Base-by-base conservation (phyloP, 2,329 filamentous ascomycete genomes). In the Pseudogymnoascus pannorum region DNA sequence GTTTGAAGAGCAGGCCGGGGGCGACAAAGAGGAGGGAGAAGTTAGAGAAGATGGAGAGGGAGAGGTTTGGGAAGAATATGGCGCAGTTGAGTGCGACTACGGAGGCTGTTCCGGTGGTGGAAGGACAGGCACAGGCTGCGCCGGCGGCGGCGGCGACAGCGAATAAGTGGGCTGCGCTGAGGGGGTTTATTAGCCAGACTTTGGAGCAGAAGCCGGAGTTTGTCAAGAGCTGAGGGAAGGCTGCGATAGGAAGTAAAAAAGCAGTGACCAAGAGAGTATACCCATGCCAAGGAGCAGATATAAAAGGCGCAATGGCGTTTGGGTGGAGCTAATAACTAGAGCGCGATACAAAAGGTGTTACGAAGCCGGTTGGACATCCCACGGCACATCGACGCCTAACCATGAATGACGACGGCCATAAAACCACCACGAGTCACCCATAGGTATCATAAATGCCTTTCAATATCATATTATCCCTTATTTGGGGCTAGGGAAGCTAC, bases 131-230 rank as follows among this genome's bases (percentile, higher is more conserved):
- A 2, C 63, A 61, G 62, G 9, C 48, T 38, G 31, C 11, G 5
- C 24, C 35, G 16, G 29, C 54, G 61, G 20, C 54, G 61, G 20
- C 54, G 24, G 64, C 75, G 9, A 84, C 81, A 14, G 76, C 82
- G 8, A 84, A 80, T 68, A 79, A 89, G 61, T 97, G 91, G 88
- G 88, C 88, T 29, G 91, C 91, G 14, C 73, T 97, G 73, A 84
- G 92, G 68, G 86, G 80, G 8, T 95, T 93, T 71, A 95, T 97
- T 59, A 87, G 89, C 1, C 82, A 87, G 42, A 97, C 91, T 1
- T 91, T 96, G 86, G 91, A 96, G 76, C 88, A 91, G 74, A 93
- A 93, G 68, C 85, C 88, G 12, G 89, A 88, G 2, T 96, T 96
- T 65, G 65, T 64, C 44, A 67, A 68, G 63, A 63, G 64, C 40